A percentile compares a stretch with the other conserved stretches of the same genome.
Evolutionary conservation across 768 basidiomycete species (phyloP).

Genomic region (Panaeolus papilionaceus): DNA sequence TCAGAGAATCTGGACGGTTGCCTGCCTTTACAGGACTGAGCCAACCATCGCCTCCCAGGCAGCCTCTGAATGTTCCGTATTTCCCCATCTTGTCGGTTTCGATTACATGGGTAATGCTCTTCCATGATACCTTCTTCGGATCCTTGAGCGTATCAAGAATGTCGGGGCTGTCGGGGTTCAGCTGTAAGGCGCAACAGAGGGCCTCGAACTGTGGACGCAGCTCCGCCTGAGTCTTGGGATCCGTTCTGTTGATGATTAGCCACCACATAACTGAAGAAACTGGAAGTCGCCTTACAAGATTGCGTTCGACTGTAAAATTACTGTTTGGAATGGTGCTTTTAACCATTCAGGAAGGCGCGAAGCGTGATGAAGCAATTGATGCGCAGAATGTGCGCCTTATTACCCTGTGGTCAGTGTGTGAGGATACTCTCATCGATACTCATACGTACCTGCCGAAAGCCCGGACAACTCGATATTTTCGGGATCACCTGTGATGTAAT

Average conservation of each 20-base stretch:
- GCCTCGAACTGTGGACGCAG: conserved; percentile 68
- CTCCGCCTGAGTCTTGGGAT: conserved; percentile 65
- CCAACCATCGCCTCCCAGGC: conserved; percentile 61
- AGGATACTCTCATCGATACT: not conserved
- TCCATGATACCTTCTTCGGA: conserved; percentile 51
- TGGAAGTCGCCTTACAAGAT: conserved; percentile 56
- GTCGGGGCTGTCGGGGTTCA: conserved; percentile 59
- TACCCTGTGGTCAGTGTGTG: not conserved
- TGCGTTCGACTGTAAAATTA: conserved; percentile 75
- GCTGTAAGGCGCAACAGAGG: conserved; percentile 58
- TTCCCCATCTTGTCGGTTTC: conserved; percentile 61
- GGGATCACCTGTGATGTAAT: conserved; percentile 54
- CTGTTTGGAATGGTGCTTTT: conserved; percentile 69
- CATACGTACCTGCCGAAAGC: conserved; percentile 66
- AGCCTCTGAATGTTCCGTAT: conserved; percentile 73
- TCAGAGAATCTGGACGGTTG: conserved; percentile 49
- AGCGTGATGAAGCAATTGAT: conserved; percentile 74
- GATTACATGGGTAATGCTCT: conserved; percentile 60
- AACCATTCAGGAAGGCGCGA: conserved; percentile 63
- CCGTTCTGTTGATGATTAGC: conserved; percentile 38
- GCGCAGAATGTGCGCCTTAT: conserved; percentile 74
- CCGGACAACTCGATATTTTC: conserved; percentile 67
- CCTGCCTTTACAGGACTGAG: conserved; percentile 32
- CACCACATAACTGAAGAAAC: not conserved
- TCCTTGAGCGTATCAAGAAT: conserved; percentile 59